phyloP scores from a whole-genome alignment of 345 rosid species.

The Camelina laxa region DNA sequence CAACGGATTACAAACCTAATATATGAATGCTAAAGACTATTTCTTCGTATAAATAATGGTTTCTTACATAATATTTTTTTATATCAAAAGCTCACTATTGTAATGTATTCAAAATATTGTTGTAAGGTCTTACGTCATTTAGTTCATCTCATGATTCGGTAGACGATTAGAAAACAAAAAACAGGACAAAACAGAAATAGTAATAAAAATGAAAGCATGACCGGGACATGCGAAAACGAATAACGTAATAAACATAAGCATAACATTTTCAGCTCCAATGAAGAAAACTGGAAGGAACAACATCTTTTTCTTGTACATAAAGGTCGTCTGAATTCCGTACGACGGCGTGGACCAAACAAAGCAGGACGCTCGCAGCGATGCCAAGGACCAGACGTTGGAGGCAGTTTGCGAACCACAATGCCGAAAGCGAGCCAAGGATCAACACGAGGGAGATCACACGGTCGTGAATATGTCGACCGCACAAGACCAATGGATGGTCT shows the following conservation, averaged over 20 bases:
- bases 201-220: neutral
- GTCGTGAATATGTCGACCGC: slow-evolving; percentile 45
- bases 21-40: no score
- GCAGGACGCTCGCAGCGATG: slow-evolving; percentile 31
- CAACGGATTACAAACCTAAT: no score
- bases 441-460: slow-evolving; percentile 40
- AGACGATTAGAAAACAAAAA: neutral
- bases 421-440: slow-evolving; percentile 40
- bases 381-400: slow-evolving; percentile 42
- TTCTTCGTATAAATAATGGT: no score
- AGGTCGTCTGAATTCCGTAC: slow-evolving; percentile 47
- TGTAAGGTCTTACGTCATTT: neutral
- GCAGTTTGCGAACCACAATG: slow-evolving; percentile 46
- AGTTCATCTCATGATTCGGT: neutral
- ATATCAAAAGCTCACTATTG: no score
- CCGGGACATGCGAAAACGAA: neutral
- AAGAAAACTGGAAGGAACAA: slow-evolving; percentile 36
- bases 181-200: neutral
- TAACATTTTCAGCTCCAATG: slow-evolving; percentile 24
- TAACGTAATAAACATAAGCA: no score
- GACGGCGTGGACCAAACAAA: slow-evolving; percentile 48
- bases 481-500: slow-evolving; percentile 51
- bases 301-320: slow-evolving; percentile 42
- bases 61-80: no score
- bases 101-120: neutral